These are phyloP conservation scores for Jatropha curcas DNA, from an alignment of 345 rosid species.

Conservation along the genomic window DNA sequence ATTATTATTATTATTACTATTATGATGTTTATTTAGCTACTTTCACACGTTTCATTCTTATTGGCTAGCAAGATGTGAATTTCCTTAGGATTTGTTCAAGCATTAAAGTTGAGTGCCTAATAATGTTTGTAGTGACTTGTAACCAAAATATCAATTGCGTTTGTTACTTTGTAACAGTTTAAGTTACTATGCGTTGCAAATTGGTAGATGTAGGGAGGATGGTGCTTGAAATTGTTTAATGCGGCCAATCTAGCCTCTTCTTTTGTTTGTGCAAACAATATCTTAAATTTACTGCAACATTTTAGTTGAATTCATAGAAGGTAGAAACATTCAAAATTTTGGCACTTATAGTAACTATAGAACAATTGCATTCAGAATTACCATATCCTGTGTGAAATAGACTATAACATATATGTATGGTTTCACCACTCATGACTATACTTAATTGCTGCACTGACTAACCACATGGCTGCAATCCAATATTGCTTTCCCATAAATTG, in stretches of 20 bases:
- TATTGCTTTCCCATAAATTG: not conserved
- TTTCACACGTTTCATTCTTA: not conserved
- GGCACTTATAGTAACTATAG: not conserved
- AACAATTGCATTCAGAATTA: not conserved
- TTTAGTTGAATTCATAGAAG: not conserved
- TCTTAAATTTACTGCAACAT: not conserved
- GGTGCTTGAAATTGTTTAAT: not conserved
- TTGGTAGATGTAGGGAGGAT: not conserved
- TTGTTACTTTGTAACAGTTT: too few species aligned
- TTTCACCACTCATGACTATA: not conserved
- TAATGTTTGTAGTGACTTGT: not conserved
- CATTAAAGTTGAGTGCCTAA: not conserved
- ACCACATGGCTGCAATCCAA: not conserved
- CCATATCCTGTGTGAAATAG: not conserved
- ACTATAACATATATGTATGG: not conserved
- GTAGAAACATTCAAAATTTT: not conserved
- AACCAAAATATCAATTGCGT: not conserved
- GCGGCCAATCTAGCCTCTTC: not conserved
- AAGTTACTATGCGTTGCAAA: too few species aligned
- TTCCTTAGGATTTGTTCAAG: not conserved
- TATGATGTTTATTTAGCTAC: too few species aligned
- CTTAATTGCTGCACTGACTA: not conserved
- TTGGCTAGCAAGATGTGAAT: not conserved
- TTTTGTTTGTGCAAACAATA: not conserved
- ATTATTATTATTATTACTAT: too few species aligned